Evolutionary conservation across 1,284 basidiomycete species (phyloP).

Genomic region (Trametes polyzona): DNA sequence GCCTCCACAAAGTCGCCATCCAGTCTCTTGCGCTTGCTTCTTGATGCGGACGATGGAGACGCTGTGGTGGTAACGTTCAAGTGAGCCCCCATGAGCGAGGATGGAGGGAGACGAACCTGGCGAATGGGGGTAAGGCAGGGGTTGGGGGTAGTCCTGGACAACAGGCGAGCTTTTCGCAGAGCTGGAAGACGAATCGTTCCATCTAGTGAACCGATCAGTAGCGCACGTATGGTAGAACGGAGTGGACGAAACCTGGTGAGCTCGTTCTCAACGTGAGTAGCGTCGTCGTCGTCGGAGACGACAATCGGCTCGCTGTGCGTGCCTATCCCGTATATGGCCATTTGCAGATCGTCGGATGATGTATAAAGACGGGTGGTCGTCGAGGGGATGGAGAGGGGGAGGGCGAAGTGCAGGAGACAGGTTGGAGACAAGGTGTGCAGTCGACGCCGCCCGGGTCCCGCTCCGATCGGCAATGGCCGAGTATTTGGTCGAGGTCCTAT

Average conservation of each 20-base stretch:
- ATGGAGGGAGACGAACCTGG: neutral
- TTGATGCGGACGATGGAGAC: too few species aligned
- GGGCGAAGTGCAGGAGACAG: neutral
- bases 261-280: constrained; percentile 34
- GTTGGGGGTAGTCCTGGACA: neutral
- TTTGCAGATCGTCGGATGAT: neutral
- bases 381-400: neutral
- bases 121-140: neutral
- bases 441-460: neutral
- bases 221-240: neutral
- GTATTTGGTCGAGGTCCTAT: too few species aligned
- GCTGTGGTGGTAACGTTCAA: neutral
- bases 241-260: constrained; percentile 22
- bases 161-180: neutral
- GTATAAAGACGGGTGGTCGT: neutral
- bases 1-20: too few species aligned
- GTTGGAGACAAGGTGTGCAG: neutral
- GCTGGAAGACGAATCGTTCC: constrained; percentile 17
- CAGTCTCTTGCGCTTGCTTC: neutral
- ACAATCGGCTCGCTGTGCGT: constrained; percentile 43
- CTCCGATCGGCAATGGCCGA: neutral
- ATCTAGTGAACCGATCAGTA: neutral
- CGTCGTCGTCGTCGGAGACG: constrained; percentile 48
- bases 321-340: constrained; percentile 30
- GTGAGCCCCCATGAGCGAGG: neutral